These are phyloP conservation scores for Ustilago nuda DNA, from an alignment of 1,284 basidiomycete genomes.

Conservation along the genomic window DNA sequence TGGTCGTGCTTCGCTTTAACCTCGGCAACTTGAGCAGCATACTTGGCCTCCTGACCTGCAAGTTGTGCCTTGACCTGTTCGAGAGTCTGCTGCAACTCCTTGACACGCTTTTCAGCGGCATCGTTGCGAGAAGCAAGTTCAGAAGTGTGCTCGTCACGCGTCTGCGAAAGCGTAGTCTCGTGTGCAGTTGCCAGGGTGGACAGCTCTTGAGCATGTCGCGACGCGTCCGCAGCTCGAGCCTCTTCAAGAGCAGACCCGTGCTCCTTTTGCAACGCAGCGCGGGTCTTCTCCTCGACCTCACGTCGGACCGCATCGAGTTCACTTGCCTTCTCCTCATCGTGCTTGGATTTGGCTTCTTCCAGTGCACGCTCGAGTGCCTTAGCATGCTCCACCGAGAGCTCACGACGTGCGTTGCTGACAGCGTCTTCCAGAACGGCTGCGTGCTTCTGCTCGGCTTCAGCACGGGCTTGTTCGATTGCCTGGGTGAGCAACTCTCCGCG, in stretches of 20 bases:
- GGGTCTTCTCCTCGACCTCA: conserved; percentile 38
- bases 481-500: conserved; percentile 24
- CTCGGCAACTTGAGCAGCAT: conserved; percentile 46
- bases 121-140: conserved; percentile 35
- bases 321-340: conserved; percentile 25
- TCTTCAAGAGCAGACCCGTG: conserved; percentile 29
- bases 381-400: conserved; percentile 35
- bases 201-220: conserved; percentile 32
- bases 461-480: conserved; percentile 26
- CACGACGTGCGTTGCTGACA: conserved; percentile 32
- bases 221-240: conserved; percentile 19
- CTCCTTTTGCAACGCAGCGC: conserved; percentile 22
- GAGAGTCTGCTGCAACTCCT: conserved; percentile 39
- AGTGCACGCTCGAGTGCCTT: conserved; percentile 34
- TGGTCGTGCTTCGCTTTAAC: conserved; percentile 50
- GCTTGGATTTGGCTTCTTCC: conserved; percentile 27
- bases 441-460: conserved; percentile 39
- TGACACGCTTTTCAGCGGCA: conserved; percentile 28
- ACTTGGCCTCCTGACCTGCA: conserved; percentile 38
- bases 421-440: conserved; percentile 42
- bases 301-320: conserved; percentile 30
- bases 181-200: conserved; percentile 31
- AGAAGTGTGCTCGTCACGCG: conserved; percentile 21
- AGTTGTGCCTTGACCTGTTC: conserved; percentile 44
- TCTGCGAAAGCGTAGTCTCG: conserved; percentile 30